These are phyloP conservation scores for Boehmeria nivea DNA, from an alignment of 306 rosid species.

Conservation along the genomic window DNA sequence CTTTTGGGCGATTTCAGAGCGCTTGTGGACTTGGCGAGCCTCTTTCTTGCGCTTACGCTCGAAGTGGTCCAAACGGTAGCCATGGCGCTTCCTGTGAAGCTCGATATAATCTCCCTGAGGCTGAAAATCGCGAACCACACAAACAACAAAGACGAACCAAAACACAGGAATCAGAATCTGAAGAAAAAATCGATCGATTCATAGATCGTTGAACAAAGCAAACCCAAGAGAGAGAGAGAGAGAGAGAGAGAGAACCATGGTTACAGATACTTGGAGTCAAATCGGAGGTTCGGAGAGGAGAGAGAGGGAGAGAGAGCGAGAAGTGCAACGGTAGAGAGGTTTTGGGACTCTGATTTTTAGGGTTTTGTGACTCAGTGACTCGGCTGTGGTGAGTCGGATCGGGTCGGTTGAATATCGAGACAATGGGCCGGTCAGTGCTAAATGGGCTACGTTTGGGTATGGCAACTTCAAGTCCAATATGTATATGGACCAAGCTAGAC, in stretches of 20 bases:
- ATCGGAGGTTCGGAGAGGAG: background rate
- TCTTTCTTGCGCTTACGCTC: conserved; percentile 92
- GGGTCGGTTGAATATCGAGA: background rate
- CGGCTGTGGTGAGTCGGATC: background rate
- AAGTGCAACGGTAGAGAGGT: background rate
- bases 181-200: background rate
- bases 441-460: background rate
- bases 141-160: background rate
- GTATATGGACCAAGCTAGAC: too few relatives aligned
- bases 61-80: conserved; percentile 71
- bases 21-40: conserved; percentile 83
- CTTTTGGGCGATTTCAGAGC: conserved; percentile 75
- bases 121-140: conserved; percentile 22
- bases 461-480: too few relatives aligned
- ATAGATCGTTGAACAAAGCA: background rate
- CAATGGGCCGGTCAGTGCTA: background rate
- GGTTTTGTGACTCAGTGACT: background rate
- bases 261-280: background rate
- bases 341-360: background rate
- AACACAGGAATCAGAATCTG: background rate
- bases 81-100: conserved; percentile 79
- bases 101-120: conserved; percentile 99
- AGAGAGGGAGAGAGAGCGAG: background rate
- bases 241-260: conserved; percentile 20
- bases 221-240: background rate